Evolutionary conservation across 192 early-diverging fungal genomes (phyloP).

Genomic region (Backusella sp.): DNA sequence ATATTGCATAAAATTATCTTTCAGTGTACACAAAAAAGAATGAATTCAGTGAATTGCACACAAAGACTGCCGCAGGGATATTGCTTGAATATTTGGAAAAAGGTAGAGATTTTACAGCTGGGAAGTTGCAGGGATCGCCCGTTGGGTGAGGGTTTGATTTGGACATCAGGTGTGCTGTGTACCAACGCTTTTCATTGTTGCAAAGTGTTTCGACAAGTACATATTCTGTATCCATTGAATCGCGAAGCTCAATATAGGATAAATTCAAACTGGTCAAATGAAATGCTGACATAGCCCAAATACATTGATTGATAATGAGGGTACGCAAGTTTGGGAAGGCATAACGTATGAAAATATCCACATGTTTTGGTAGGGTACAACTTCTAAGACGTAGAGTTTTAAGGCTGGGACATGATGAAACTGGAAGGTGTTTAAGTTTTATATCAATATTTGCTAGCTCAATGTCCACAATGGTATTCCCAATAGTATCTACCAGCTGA

Average conservation of each 20-base stretch:
- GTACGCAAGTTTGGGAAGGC: background rate
- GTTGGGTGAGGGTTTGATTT: background rate
- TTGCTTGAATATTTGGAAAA: background rate
- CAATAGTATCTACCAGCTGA: background rate
- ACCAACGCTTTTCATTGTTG: background rate
- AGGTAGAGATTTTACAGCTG: background rate
- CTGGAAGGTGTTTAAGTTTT: background rate
- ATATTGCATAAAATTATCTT: background rate
- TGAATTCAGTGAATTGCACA: background rate
- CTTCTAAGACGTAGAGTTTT: background rate
- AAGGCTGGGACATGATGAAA: background rate
- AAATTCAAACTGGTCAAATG: background rate
- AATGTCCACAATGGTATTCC: background rate
- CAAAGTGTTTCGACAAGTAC: background rate
- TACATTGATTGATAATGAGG: background rate
- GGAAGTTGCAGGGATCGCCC: background rate
- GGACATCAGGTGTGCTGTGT: background rate
- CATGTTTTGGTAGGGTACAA: background rate
- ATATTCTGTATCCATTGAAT: background rate
- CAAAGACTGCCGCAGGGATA: background rate
- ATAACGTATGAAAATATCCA: background rate
- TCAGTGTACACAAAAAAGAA: background rate
- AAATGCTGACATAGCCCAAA: background rate
- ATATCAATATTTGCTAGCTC: background rate
- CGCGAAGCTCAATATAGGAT: background rate